phyloP scores from a whole-genome alignment of 78 protist species.

The Planoprotostelium fungivorum region DNA sequence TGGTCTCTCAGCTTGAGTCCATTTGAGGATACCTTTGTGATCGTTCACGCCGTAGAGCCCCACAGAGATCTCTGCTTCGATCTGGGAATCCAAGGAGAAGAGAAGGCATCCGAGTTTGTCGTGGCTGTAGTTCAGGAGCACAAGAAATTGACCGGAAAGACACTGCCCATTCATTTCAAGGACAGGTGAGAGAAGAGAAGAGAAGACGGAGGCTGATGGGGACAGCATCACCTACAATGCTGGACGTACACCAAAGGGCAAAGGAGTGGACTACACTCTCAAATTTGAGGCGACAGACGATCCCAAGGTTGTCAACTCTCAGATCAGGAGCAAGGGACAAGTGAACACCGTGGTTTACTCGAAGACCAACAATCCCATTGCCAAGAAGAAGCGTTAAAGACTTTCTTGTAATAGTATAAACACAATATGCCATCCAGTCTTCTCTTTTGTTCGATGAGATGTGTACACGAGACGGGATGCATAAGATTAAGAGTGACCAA shows the following conservation, averaged over 20 bases:
- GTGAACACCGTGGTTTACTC: neutral
- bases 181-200: neutral
- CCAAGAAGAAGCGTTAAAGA: neutral
- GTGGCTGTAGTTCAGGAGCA: constrained; percentile 56
- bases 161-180: constrained; percentile 25
- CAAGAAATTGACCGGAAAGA: constrained; percentile 19
- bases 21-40: constrained; percentile 30
- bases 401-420: neutral
- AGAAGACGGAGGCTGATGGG: too few species aligned
- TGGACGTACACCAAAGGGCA: neutral
- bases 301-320: neutral
- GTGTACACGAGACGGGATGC: too few species aligned
- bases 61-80: constrained; percentile 45
- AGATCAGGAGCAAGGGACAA: neutral
- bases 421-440: too few species aligned
- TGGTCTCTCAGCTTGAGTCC: constrained; percentile 13
- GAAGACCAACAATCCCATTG: neutral
- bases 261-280: neutral
- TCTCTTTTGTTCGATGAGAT: too few species aligned
- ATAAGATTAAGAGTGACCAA: too few species aligned
- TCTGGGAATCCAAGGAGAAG: constrained; percentile 55
- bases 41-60: constrained; percentile 51
- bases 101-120: constrained; percentile 40
- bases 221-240: neutral
- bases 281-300: neutral